Conservation (phyloP, 345 rosid species). For the Anacardium occidentale region DNA sequence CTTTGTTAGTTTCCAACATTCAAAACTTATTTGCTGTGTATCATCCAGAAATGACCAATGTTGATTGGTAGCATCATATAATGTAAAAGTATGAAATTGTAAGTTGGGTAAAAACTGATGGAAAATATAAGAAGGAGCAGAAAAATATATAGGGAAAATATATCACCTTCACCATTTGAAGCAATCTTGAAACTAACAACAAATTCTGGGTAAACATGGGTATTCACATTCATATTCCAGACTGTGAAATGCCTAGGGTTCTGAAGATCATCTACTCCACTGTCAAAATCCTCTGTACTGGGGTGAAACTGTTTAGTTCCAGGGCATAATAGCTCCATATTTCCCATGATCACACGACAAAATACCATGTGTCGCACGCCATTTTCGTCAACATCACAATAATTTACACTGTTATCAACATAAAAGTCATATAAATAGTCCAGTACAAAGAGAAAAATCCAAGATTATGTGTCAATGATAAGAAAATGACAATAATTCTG, state of each 20-base stretch:
- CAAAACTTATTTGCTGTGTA: conserved; percentile 25
- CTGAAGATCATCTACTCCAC: conserved; percentile 74
- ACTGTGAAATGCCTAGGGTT: conserved; percentile 59
- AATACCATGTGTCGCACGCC: conserved; percentile 63
- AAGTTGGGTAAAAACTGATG: conserved; percentile 2
- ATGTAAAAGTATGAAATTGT: not conserved
- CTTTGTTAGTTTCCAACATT: conserved; percentile 25
- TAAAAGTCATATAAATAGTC: conserved; percentile 17
- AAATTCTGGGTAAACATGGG: conserved; percentile 85
- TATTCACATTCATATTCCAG: conserved; percentile 85
- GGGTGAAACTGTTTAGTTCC: conserved; percentile 61
- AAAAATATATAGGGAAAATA: conserved; percentile 23
- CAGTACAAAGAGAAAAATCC: not conserved
- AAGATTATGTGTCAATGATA: conserved; percentile 5
- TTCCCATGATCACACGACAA: conserved; percentile 91
- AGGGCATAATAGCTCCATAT: conserved; percentile 62
- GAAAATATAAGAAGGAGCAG: not conserved
- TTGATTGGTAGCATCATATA: conserved; percentile 7
- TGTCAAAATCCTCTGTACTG: conserved; percentile 66
- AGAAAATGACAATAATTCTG: not conserved
- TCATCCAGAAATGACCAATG: conserved; percentile 24
- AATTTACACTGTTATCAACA: conserved; percentile 60
- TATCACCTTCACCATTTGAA: conserved; percentile 67
- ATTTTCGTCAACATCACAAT: conserved; percentile 87
- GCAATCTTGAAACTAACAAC: conserved; percentile 85